These are phyloP conservation scores for Tolypocladium tropicale DNA, from an alignment of 2,329 filamentous ascomycete species.

Conservation along the genomic window DNA sequence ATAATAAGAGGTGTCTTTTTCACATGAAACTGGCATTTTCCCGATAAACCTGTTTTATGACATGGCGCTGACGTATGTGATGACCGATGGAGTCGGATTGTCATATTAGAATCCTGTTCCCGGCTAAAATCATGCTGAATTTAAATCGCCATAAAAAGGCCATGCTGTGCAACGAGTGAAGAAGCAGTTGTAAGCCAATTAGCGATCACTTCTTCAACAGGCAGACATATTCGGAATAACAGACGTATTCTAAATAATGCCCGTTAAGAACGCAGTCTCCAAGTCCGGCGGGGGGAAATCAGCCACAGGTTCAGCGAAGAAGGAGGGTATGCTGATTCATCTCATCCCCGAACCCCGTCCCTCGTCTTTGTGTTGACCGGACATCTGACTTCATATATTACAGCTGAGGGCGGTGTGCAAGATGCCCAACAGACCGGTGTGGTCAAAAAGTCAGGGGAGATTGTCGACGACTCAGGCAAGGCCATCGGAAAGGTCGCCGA, in stretches of 20 bases:
- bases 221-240: no score
- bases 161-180: background rate
- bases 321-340: background rate
- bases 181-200: background rate
- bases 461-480: slow-evolving; percentile 33
- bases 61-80: background rate
- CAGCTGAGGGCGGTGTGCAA: slow-evolving; percentile 9
- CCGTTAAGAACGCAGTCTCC: background rate
- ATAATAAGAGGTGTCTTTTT: background rate
- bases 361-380: background rate
- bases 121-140: background rate
- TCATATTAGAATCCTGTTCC: background rate
- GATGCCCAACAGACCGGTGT: slow-evolving; percentile 26
- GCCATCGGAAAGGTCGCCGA: slow-evolving; percentile 30
- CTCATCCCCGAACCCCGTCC: no score
- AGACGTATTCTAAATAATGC: background rate
- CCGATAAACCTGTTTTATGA: background rate
- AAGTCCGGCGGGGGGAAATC: background rate
- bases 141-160: background rate
- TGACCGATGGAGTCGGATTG: background rate
- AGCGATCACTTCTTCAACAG: background rate
- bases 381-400: background rate
- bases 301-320: background rate
- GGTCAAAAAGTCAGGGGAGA: slow-evolving; percentile 33
- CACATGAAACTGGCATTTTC: background rate